phyloP scores from a whole-genome alignment of 148 eudicot genomes.

The Fallopia convolvulus region DNA sequence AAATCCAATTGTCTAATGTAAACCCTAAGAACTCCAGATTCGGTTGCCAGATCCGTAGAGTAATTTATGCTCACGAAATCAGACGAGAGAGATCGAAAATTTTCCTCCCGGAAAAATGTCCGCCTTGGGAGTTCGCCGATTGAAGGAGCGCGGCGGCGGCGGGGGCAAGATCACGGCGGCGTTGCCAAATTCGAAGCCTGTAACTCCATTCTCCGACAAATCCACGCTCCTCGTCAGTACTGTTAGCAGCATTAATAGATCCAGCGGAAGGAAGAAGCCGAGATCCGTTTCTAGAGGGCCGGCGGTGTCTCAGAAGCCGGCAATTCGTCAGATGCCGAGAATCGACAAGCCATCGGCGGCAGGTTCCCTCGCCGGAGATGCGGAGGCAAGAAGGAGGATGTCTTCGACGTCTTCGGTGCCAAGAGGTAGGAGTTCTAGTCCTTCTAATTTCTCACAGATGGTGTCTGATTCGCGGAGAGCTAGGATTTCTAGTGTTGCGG shows the following conservation, averaged over 20 bases:
- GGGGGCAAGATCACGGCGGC: constrained; percentile 25
- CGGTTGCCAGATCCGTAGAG: neutral
- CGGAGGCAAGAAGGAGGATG: constrained; percentile 25
- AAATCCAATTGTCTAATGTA: neutral
- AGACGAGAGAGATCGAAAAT: neutral
- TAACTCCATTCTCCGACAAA: constrained; percentile 34
- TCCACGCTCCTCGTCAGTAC: constrained; percentile 11
- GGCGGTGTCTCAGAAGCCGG: constrained; percentile 37
- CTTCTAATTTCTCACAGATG: constrained; percentile 44
- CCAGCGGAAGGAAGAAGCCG: constrained; percentile 52
- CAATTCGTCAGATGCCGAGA: constrained; percentile 33
- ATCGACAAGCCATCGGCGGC: constrained; percentile 27
- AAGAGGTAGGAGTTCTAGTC: constrained; percentile 88
- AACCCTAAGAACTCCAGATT: neutral
- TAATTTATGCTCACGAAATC: neutral
- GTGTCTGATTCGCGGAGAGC: constrained; percentile 47
- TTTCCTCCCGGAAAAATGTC: constrained; percentile 18
- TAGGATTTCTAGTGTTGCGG: constrained; percentile 28
- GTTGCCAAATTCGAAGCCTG: constrained; percentile 17
- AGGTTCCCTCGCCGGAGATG: constrained; percentile 8
- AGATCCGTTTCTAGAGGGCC: constrained; percentile 47
- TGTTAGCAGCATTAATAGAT: constrained; percentile 17
- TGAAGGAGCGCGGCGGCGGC: constrained; percentile 42
- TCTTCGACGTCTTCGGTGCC: constrained; percentile 41
- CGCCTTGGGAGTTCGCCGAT: constrained; percentile 35